These are phyloP conservation scores for Calendula officinalis DNA, from an alignment of 129 eudicot genomes.

Conservation along the genomic window DNA sequence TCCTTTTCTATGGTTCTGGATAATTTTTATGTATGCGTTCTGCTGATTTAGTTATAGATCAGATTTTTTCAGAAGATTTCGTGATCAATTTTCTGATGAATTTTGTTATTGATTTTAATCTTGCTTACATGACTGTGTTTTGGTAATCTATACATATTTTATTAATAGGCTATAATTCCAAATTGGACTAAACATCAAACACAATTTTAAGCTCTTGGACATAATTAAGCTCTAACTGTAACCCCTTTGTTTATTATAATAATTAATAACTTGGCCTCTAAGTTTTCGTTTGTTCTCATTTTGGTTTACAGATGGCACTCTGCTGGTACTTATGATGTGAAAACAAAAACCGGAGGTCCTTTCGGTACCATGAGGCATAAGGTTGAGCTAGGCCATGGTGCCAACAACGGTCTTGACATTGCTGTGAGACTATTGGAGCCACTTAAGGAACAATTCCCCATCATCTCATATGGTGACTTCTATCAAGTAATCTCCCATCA, in stretches of 20 bases:
- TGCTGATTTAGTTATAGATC: background rate
- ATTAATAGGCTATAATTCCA: background rate
- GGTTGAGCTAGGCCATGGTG: constrained; percentile 59
- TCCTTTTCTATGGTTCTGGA: background rate
- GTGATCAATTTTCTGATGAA: background rate
- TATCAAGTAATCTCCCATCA: constrained; percentile 52
- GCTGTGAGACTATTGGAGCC: constrained; percentile 78
- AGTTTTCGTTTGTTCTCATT: background rate
- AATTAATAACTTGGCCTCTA: no score
- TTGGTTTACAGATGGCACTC: constrained; percentile 69
- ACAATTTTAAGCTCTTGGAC: background rate
- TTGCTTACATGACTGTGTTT: background rate
- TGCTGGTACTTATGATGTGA: constrained; percentile 73
- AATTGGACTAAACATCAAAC: background rate
- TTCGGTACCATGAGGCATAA: constrained; percentile 70
- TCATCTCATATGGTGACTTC: constrained; percentile 70
- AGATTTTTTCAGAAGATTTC: background rate
- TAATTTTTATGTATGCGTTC: background rate
- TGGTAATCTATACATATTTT: background rate
- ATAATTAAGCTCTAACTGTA: background rate
- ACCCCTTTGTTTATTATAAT: no score
- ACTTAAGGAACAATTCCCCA: constrained; percentile 65
- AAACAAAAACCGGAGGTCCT: constrained; percentile 82
- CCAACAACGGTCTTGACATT: constrained; percentile 82
- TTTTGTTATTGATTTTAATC: background rate